Base-by-base conservation (phyloP, 1,284 basidiomycete species). In the Xerocomus subilludens region DNA sequence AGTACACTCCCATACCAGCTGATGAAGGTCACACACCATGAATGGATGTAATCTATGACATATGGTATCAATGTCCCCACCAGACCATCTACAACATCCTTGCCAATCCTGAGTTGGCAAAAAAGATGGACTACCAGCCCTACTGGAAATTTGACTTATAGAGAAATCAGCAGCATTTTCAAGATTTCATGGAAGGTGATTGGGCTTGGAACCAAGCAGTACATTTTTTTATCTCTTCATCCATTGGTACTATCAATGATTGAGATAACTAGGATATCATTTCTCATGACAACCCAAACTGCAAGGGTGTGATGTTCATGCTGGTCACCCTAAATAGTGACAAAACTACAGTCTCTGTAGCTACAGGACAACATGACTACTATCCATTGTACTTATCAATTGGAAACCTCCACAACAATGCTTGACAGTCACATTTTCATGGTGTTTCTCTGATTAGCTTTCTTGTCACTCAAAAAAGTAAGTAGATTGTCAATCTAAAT, bases 261-360 rank as follows among this genome's bases (percentile, higher is more conserved):
- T n/a, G n/a, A n/a, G n/a, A n/a, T n/a, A n/a, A n/a, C 8, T 23
- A 58, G 56, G 56, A 58, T 9, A 20, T 35, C 9, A 58, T 58
- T 35, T 9, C 32, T 3, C 30, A 58, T 20, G 56, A 58, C 23
- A 11, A 18, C 6, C 5, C 2, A 8, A 58, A 32, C 27, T 23
- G n/a, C n/a, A n/a, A 58, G 33, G 56, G 30, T 7, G 33, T 33
- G 2, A 23, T 58, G 16, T 58, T 45, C 21, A 21, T 45, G 5
- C 45, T 21, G 4, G 5, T 45, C 16, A 83, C 87, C 25, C 73
- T 84, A 1, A 82, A 84, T 1, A 84, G 83, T 59, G 80, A 86
- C 74, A 86, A 86, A 71, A 86, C 81, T 0, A 85, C 84, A 0
- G 81, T 86, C 1, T 86, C 85, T 3, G 82, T 85, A 27, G 82